phyloP scores from a whole-genome alignment of 257 asterid species.

The Scutellaria minor region DNA sequence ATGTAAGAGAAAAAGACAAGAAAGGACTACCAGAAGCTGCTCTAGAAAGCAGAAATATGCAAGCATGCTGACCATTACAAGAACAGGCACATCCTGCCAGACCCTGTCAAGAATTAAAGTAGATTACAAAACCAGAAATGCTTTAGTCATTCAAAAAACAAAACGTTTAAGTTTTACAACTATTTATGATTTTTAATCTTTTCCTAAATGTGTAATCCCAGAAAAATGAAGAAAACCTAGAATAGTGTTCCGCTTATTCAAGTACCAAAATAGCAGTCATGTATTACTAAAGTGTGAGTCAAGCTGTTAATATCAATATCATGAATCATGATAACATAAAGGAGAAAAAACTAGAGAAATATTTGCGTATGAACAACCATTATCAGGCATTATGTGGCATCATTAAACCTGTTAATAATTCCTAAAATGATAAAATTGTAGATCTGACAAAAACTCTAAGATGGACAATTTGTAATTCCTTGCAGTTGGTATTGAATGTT shows the following conservation, averaged over 20 bases:
- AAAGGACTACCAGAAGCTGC: constrained; percentile 86
- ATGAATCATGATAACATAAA: not conserved
- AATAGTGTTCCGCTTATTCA: not conserved
- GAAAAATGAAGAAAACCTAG: not conserved
- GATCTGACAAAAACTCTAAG: constrained; percentile 10
- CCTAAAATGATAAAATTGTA: not conserved
- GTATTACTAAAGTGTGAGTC: not conserved
- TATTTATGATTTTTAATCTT: not conserved
- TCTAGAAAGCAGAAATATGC: constrained; percentile 97
- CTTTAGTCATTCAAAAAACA: not conserved
- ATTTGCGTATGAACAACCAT: constrained; percentile 1
- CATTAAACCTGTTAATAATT: not conserved
- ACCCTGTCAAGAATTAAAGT: constrained; percentile 56
- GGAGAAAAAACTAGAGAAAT: not conserved
- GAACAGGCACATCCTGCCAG: constrained; percentile 96
- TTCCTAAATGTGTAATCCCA: not conserved
- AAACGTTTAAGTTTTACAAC: not conserved
- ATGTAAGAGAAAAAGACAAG: constrained; percentile 19
- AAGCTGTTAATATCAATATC: not conserved
- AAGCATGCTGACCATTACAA: constrained; percentile 97
- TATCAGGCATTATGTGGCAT: not conserved
- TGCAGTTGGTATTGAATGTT: not conserved
- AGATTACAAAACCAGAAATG: constrained; percentile 15
- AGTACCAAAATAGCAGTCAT: not conserved
- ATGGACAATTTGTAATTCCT: constrained; percentile 12